Base-by-base conservation (phyloP, 1,284 basidiomycete species). In the Pyrrhoderma noxium region DNA sequence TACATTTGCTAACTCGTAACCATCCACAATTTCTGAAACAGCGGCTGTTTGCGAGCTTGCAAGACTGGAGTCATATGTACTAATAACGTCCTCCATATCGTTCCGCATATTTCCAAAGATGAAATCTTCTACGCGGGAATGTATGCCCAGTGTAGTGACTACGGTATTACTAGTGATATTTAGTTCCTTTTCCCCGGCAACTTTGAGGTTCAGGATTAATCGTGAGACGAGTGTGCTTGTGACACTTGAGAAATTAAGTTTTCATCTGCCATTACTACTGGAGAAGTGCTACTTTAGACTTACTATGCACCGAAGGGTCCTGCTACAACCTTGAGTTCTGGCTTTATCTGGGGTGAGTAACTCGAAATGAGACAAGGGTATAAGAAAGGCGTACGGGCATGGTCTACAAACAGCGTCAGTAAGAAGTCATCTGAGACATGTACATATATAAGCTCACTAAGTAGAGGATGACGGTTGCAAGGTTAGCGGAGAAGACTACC, bases 171-270 rank as follows among this genome's bases (percentile, higher is more conserved):
- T 11, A 11, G 27, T 5, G 27, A 31, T 31, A 31, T 31, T 31
- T 5, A 31, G 27, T 11, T 31, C 27, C 27, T 31, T 31, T 11
- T 5, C 11, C 11, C 27, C 27, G 11, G 27, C 27, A 11, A 31
- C 27, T 31, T 31, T 31, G 27, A 44, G 42, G 9, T 44, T 44
- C n/a, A 44, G 42, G 21, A 44, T 44, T n/a, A 44, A 21, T 23
- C 42, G 23, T 21, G 42, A 4, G 21, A 44, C 42, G 23, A 44
- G 42, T 8, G 31, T 44, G 14, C 42, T 44, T 3, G 42, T 44
- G 18, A 23, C 31, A 23, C 42, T 44, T 8, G 40, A n/a, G 8
- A n/a, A 42, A 9, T n/a, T 5, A 7, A 42, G 21, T 7, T 21
- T 8, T 13, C 3, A 42, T 2, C 40, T 21, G 3, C 21, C 11